Base-by-base conservation (phyloP, 1,284 basidiomycete species). In the Pseudozyma hubeiensis region DNA sequence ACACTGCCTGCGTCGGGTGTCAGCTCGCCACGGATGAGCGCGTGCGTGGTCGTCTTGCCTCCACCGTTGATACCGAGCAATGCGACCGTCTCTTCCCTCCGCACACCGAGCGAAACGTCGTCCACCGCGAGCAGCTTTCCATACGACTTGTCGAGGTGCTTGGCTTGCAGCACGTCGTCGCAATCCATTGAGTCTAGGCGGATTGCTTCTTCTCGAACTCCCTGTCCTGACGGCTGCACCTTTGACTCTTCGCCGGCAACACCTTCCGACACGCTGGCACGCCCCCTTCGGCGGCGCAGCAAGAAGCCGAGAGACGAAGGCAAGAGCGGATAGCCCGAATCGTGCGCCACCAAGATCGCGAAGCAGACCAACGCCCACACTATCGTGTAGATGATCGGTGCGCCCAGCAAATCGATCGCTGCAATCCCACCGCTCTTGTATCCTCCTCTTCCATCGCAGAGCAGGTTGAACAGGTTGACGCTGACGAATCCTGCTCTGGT, bases 1-100 rank as follows among this genome's bases (percentile, higher is more conserved):
- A 74, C 65, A 17, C 49, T 57, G 34, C 71, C 71, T 0, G 54
- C 37, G 30, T 68, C 65, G 7, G 71, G 66, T 5, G 40, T 44
- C 6, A 69, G 60, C 24, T 74, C 66, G 35, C 71, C 64, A 35
- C 62, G 61, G 37, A 74, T 70, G 9, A 74, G 60, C 29, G 65
- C 33, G 29, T 74, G 71, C 11, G 64, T 64, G 5, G 92, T 92
- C 4, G 91, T 92, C 84, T 93, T 93, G 0, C 85, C 86, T 10
- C 91, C 92, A 1, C 92, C 92, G 70, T 93, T 93, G 0, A 91
- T 91, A 4, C 92, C 92, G 16, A 93, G 87, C 68, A 93, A 84
- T 4, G 90, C 90, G 68, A 92, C 91, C 3, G 91, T 88, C 1
- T 89, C 90, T 47, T 91, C 88, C 17, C 84, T 84, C 0, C 88